Evolutionary conservation across 75 land plant species (phyloP).

Genomic region (Adiantum capillusveneris): DNA sequence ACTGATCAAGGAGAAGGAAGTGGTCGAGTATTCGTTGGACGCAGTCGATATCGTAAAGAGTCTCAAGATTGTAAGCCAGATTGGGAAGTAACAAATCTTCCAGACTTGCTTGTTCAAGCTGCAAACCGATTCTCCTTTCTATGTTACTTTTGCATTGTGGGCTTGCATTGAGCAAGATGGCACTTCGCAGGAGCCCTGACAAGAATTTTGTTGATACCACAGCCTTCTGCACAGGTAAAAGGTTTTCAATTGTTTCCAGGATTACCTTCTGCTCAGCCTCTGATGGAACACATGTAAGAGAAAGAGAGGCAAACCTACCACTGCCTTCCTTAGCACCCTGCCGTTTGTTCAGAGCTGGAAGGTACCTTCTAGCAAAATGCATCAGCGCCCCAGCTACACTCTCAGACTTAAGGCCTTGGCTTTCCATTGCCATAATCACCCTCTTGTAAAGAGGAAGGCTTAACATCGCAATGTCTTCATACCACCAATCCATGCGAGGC

Average conservation of each 20-base stretch:
- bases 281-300: neutral
- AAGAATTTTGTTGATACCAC: constrained; percentile 33
- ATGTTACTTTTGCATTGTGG: constrained; percentile 35
- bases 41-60: constrained; percentile 50
- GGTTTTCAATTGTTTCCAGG: constrained; percentile 55
- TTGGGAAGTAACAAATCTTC: constrained; percentile 55
- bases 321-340: constrained; percentile 30
- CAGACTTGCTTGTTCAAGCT: constrained; percentile 46
- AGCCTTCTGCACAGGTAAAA: constrained; percentile 45
- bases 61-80: constrained; percentile 44
- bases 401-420: no score
- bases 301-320: neutral
- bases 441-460: no score
- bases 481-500: no score
- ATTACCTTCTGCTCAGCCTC: constrained; percentile 27
- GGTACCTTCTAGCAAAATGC: constrained; percentile 53
- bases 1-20: constrained; percentile 27
- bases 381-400: no score
- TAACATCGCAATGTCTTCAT: no score
- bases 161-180: constrained; percentile 43
- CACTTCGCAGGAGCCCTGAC: constrained; percentile 47
- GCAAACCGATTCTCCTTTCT: constrained; percentile 58
- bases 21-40: constrained; percentile 45
- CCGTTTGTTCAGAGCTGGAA: constrained; percentile 67
- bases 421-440: no score